Base-by-base conservation (phyloP, 2,329 filamentous ascomycete species). In the Phoma sp. region DNA sequence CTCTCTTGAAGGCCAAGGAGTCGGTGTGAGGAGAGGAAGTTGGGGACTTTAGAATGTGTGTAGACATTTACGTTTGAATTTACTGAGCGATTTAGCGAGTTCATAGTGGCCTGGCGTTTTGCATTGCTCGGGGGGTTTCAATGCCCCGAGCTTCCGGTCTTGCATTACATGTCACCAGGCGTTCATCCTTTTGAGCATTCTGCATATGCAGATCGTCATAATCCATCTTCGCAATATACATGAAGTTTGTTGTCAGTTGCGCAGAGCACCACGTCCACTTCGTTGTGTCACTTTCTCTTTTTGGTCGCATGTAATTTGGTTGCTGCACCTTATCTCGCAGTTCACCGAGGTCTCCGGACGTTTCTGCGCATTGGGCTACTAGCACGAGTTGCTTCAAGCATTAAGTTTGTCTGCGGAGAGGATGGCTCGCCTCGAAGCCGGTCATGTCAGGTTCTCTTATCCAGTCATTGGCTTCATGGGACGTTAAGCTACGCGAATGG, bases 11-110 rank as follows among this genome's bases (percentile, higher is more conserved):
- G 72, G 70, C 10, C 77, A 74, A 62, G 79, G 78, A 9, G 75
- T 76, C 23, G 74, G 69, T n/a, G 78, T 76, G 1, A 70, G 79
- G 57, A 76, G 77, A 60, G 79, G 79, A 23, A 80, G 77, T 69
- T 82, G 79, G 79, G 79, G 77, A 14, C 50, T 70, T 10, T 72
- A 60, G 49, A 48, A 24, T 23, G 32, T 43, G 35, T 9, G n/a
- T 8, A 42, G 41, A 29, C 38, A 52, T 57, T 29, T 57, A 48
- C 9, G 44, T 38, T 52, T 55, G 47, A 44, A 53, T 58, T 48
- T 57, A 51, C 30, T 62, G 50, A 49, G 61, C 59, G 54, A 47
- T 55, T 64, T 62, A 65, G 64, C 64, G 62, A 35, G 33, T 47
- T 40, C 43, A 56, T 54, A 54, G 52, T 49, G 49, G 53, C 40